These are phyloP conservation scores for Leishmania arabica DNA, from an alignment of 208 protist genomes.

Conservation along the genomic window DNA sequence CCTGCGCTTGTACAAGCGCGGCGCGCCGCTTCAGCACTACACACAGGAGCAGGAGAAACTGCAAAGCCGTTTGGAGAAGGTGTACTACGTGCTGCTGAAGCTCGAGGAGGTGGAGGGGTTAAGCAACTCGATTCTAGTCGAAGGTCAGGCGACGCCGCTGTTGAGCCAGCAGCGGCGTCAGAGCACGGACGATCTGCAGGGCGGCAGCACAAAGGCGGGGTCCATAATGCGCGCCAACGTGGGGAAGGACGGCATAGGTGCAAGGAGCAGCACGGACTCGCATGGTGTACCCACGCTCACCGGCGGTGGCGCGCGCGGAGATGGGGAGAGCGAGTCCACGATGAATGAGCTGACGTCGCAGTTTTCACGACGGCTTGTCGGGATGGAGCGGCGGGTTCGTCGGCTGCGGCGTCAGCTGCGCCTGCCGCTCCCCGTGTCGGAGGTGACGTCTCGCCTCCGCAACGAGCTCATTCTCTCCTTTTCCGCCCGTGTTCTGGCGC, in stretches of 20 bases:
- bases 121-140: conserved; percentile 27
- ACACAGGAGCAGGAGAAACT: conserved; percentile 25
- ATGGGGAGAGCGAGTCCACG: background rate
- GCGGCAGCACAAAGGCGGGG: background rate
- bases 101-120: conserved; percentile 55
- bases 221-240: background rate
- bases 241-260: background rate
- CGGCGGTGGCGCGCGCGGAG: background rate
- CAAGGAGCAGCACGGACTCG: background rate
- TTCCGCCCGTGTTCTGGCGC: conserved; percentile 71
- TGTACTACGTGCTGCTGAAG: conserved; percentile 52
- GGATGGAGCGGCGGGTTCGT: conserved; percentile 34
- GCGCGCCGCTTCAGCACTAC: conserved; percentile 47
- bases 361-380: conserved; percentile 22
- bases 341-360: background rate
- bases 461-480: conserved; percentile 82
- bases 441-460: conserved; percentile 66
- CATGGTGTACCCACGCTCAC: background rate
- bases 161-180: background rate
- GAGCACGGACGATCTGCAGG: background rate
- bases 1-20: conserved; percentile 47
- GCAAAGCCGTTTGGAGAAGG: conserved; percentile 45
- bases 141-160: conserved; percentile 4
- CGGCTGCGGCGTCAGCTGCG: conserved; percentile 44
- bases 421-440: conserved; percentile 38